A percentile compares a stretch with the other conserved stretches of the same genome.
phyloP scores from a whole-genome alignment of 1,139 yeast species.

The Hyphopichia khmerensis region DNA sequence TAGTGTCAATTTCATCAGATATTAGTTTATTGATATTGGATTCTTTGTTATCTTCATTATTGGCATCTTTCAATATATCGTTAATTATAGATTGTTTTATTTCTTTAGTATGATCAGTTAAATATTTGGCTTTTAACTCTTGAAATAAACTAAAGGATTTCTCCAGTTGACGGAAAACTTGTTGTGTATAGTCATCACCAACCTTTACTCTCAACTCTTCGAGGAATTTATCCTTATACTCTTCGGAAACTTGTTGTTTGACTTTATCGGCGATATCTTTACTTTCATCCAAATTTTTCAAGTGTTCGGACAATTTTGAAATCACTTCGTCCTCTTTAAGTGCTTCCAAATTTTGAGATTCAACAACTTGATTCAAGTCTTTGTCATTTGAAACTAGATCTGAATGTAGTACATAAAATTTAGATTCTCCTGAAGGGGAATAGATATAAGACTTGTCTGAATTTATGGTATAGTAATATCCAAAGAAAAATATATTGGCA shows the following conservation, averaged over 20 bases:
- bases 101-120: constrained; percentile 10
- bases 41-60: constrained; percentile 4
- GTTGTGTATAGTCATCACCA: constrained; percentile 10
- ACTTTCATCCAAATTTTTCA: background rate
- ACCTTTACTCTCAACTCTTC: constrained; percentile 10
- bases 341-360: background rate
- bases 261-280: constrained; percentile 6
- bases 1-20: constrained; percentile 7
- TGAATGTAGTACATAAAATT: constrained; percentile 4
- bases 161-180: constrained; percentile 9
- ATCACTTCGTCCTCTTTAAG: background rate
- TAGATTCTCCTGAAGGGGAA: background rate
- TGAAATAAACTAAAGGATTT: constrained; percentile 14
- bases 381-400: constrained; percentile 4
- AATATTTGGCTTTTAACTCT: constrained; percentile 16
- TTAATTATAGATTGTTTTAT: constrained; percentile 12
- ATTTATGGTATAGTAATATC: background rate
- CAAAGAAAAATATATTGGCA: background rate
- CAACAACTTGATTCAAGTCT: constrained; percentile 3
- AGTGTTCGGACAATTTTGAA: constrained; percentile 3
- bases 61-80: constrained; percentile 8
- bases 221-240: constrained; percentile 2
- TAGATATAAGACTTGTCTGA: background rate
- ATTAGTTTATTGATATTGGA: constrained; percentile 1
- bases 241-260: constrained; percentile 1